These are phyloP conservation scores for Biscutella laevigata DNA, from an alignment of 441 rosid species.

Conservation along the genomic window DNA sequence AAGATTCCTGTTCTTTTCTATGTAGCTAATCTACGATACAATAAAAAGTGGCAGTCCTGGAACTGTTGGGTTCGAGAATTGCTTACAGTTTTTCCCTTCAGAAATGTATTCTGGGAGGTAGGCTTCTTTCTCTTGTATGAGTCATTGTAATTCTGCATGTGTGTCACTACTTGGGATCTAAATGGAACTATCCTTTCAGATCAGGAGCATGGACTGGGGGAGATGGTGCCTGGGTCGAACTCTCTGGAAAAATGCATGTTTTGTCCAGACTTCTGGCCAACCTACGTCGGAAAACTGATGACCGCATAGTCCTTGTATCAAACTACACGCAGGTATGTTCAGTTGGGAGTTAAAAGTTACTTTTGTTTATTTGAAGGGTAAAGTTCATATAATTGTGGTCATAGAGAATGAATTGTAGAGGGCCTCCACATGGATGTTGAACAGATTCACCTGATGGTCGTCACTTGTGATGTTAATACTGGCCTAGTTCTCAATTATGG, in stretches of 20 bases:
- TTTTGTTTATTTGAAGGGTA: neutral
- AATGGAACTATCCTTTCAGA: constrained; percentile 32
- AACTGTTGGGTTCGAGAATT: constrained; percentile 83
- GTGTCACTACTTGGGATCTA: constrained; percentile 14
- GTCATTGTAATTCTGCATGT: constrained; percentile 10
- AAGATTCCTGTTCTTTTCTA: constrained; percentile 14
- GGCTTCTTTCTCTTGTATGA: constrained; percentile 17
- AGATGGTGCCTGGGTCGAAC: constrained; percentile 93
- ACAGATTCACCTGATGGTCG: constrained; percentile 8
- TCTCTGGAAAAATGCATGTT: constrained; percentile 97
- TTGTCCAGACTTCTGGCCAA: constrained; percentile 80
- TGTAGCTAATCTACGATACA: constrained; percentile 93
- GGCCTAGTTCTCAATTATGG: neutral
- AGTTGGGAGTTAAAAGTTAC: constrained; percentile 1
- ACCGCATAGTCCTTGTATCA: constrained; percentile 94
- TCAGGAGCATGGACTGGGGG: constrained; percentile 96
- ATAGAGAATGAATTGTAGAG: neutral
- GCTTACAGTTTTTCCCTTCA: constrained; percentile 74
- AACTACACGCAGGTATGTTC: constrained; percentile 85
- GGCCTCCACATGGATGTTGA: constrained; percentile 8
- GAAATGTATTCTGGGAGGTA: constrained; percentile 97
- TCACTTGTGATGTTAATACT: constrained; percentile 8
- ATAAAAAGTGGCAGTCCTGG: constrained; percentile 64
- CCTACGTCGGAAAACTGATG: constrained; percentile 72
- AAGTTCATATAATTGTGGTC: constrained; percentile 1